A percentile compares a stretch with the other conserved stretches of the same genome.
These are phyloP conservation scores for Plasmodium cynomolgi DNA, from an alignment of 169 alveolate genomes.

Conservation along the genomic window DNA sequence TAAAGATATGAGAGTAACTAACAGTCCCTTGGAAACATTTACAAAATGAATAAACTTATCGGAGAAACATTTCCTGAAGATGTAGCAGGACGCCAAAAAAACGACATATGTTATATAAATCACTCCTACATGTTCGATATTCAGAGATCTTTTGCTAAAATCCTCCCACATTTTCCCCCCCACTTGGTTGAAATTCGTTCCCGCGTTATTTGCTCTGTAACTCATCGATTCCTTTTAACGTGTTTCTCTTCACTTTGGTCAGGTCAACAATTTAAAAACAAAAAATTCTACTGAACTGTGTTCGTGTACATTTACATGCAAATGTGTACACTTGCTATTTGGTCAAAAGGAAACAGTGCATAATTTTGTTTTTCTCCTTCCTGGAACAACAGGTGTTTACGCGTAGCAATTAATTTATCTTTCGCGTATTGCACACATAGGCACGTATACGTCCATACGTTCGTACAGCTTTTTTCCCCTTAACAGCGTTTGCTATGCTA, in stretches of 20 bases:
- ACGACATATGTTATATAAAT: constrained; percentile 22
- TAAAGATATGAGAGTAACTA: constrained; percentile 24
- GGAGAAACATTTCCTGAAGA: constrained; percentile 32
- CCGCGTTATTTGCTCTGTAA: neutral
- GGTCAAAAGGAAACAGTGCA: neutral
- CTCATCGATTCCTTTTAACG: neutral
- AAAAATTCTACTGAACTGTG: neutral
- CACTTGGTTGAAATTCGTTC: neutral
- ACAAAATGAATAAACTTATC: constrained; percentile 25
- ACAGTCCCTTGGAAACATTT: constrained; percentile 17
- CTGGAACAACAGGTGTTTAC: neutral
- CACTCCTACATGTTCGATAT: constrained; percentile 44
- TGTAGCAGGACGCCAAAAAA: constrained; percentile 36
- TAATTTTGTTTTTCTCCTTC: neutral
- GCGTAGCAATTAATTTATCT: neutral
- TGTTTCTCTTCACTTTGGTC: neutral
- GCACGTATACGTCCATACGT: neutral
- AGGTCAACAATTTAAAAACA: neutral
- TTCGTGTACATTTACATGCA: neutral
- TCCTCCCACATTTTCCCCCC: neutral
- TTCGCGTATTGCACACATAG: neutral
- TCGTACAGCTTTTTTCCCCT: neutral
- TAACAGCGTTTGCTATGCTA: neutral
- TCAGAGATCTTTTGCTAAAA: constrained; percentile 6
- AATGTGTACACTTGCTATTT: neutral